These are phyloP conservation scores for Magnolia officinalis DNA, from an alignment of 164 flowering plant genomes.

Conservation along the genomic window DNA sequence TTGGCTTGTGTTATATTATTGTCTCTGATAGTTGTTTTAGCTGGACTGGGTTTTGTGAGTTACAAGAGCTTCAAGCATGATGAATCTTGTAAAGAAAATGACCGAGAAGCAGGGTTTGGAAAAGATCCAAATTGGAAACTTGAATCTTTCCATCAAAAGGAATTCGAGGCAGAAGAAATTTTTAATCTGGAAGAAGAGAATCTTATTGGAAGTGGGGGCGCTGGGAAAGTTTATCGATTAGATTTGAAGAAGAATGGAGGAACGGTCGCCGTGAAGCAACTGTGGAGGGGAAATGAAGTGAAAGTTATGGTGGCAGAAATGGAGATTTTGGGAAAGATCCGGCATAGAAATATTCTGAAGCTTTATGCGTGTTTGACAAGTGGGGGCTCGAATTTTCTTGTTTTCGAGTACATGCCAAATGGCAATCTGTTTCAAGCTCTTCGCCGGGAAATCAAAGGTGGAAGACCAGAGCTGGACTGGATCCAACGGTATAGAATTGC, in stretches of 20 bases:
- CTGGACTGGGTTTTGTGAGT: constrained; percentile 45
- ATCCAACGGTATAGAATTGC: constrained; percentile 65
- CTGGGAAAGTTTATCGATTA: constrained; percentile 85
- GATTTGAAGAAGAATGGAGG: constrained; percentile 61
- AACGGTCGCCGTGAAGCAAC: constrained; percentile 77
- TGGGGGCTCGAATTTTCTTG: constrained; percentile 60
- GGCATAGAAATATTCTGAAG: constrained; percentile 81
- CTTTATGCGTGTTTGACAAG: constrained; percentile 66
- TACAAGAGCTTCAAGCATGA: constrained; percentile 47
- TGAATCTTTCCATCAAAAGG: constrained; percentile 61
- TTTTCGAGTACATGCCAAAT: constrained; percentile 79
- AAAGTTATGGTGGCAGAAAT: constrained; percentile 63
- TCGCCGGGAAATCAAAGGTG: constrained; percentile 47
- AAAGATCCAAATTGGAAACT: constrained; percentile 55
- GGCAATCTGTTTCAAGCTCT: constrained; percentile 79
- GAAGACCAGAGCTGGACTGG: constrained; percentile 69
- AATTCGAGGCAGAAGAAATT: constrained; percentile 72
- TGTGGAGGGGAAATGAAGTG: constrained; percentile 58
- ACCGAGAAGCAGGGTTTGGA: constrained; percentile 26
- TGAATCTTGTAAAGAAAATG: constrained; percentile 21
- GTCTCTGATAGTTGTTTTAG: constrained; percentile 33
- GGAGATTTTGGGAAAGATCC: constrained; percentile 72
- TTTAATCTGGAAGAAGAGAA: constrained; percentile 58
- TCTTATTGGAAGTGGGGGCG: constrained; percentile 78
- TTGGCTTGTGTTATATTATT: constrained; percentile 24